Base-by-base conservation (phyloP, 2,329 filamentous ascomycete species). In the Endoconidiophora polonica region DNA sequence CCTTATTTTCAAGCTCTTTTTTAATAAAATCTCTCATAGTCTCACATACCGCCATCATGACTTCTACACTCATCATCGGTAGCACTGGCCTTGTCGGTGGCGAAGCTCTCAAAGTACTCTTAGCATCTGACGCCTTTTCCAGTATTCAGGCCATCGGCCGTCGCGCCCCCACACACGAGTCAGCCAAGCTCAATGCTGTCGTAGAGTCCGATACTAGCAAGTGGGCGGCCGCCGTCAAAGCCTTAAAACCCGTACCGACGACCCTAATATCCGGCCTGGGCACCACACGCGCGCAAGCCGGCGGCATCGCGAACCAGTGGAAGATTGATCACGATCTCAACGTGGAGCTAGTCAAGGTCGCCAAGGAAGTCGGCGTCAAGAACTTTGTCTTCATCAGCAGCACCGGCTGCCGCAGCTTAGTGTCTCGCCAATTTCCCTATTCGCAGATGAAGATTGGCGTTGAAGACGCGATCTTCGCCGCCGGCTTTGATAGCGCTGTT, bases 311-410 rank as follows among this genome's bases (percentile, higher is more conserved):
- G 24, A 78, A 80, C 54, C 90, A 95, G 66, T 83, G 86, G 67
- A 83, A 84, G 60, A 84, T 95, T 56, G 90, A 95, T 66, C 77
- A 87, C 61, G 86, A 91, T 60, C 70, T 94, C 42, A 94, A 94
- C 64, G 64, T 93, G 45, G 79, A 81, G 56, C 71, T 94, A 22
- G 87, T 85, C 3, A 73, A 74, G 54, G 79, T 82, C 0, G 86
- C 88, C 41, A 85, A 81, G 60, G 73, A 72, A 3, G 76, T 79
- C 1, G 86, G 86, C 36, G 74, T 77, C 9, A 77, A 77, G 56
- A 81, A 81, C 2, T 93, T 83, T 59, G 79, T 95, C 20, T 79
- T 93, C 55, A 72, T 94, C 50, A 87, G 82, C 0, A 71, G 73
- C 20, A 66, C 58, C 1, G 72, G 73, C 50, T 72, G 67, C 1